A percentile compares a stretch with the other conserved stretches of the same genome.
These are phyloP conservation scores for Populus simonii DNA, from an alignment of 345 rosid species.

Conservation along the genomic window DNA sequence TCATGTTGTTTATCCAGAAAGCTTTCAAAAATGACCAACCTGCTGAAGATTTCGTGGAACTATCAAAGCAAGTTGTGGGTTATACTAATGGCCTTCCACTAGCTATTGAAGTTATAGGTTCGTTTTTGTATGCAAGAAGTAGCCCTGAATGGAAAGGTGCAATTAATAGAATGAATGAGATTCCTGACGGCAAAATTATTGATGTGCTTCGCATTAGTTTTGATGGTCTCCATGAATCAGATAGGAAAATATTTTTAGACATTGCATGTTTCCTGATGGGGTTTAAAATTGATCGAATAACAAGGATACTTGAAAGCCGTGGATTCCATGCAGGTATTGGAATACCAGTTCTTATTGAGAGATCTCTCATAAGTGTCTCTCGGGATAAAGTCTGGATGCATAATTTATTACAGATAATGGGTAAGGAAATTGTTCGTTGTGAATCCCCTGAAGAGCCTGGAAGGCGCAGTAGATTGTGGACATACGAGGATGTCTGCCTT, in stretches of 20 bases:
- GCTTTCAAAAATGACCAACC: constrained; percentile 6
- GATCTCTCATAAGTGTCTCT: constrained; percentile 1
- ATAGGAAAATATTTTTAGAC: constrained; percentile 9
- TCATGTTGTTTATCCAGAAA: constrained; percentile 1
- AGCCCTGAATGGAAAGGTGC: constrained; percentile 3
- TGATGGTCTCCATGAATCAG: not conserved
- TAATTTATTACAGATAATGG: constrained; percentile 5
- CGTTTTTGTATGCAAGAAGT: not conserved
- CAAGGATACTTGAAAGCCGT: not conserved
- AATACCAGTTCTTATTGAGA: not conserved
- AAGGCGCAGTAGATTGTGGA: constrained; percentile 8
- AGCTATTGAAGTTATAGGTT: constrained; percentile 15
- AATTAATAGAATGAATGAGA: not conserved
- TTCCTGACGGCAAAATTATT: not conserved
- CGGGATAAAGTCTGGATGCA: not conserved
- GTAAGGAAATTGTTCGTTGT: not conserved
- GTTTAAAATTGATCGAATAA: constrained; percentile 4
- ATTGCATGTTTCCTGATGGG: constrained; percentile 7
- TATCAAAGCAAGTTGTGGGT: not conserved
- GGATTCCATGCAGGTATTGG: constrained; percentile 4
- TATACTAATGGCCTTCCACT: constrained; percentile 14
- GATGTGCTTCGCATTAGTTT: constrained; percentile 8
- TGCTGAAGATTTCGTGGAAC: not conserved
- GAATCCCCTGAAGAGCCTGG: constrained; percentile 6
- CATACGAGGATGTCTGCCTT: not conserved